Conservation (phyloP, 2,329 filamentous ascomycete genomes). For the Uncinocarpus reesii region DNA sequence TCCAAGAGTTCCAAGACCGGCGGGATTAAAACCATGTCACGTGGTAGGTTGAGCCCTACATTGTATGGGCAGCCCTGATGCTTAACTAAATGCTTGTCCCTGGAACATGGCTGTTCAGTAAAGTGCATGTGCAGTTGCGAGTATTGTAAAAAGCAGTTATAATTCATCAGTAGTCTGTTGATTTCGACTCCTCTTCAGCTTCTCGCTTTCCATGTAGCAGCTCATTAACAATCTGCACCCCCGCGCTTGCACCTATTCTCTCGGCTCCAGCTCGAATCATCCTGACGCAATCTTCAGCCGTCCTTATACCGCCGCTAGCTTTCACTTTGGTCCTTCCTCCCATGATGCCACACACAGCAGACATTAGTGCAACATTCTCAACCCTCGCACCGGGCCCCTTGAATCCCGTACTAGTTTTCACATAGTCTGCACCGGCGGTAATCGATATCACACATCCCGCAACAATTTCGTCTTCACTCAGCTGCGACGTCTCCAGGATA, state of each 20-base stretch:
- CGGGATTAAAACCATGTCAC: too few relatives aligned
- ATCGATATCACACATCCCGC: conserved; percentile 45
- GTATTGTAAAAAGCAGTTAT: too few relatives aligned
- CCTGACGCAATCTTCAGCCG: conserved; percentile 40
- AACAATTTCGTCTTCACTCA: conserved; percentile 41
- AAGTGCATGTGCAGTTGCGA: too few relatives aligned
- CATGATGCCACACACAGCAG: conserved; percentile 38
- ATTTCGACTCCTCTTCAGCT: conserved; percentile 14
- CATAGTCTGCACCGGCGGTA: conserved; percentile 46
- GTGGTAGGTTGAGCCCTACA: too few relatives aligned
- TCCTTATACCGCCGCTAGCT: conserved; percentile 48
- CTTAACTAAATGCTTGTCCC: too few relatives aligned
- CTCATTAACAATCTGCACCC: conserved; percentile 46
- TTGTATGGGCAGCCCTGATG: too few relatives aligned
- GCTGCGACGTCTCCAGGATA: conserved; percentile 50
- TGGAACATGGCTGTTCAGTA: too few relatives aligned
- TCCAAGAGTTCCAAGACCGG: too few relatives aligned
- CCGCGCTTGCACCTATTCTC: conserved; percentile 47
- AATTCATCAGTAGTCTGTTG: conserved; percentile 13
- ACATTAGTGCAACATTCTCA: conserved; percentile 47
- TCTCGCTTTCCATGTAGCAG: conserved; percentile 18
- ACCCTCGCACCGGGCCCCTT: conserved; percentile 45
- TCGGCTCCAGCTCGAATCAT: conserved; percentile 50
- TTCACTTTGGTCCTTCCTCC: conserved; percentile 43
- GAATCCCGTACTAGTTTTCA: conserved; percentile 54